Evolutionary conservation across 2,329 filamentous ascomycete genomes (phyloP).

Genomic region (Xylariaceae sp.): DNA sequence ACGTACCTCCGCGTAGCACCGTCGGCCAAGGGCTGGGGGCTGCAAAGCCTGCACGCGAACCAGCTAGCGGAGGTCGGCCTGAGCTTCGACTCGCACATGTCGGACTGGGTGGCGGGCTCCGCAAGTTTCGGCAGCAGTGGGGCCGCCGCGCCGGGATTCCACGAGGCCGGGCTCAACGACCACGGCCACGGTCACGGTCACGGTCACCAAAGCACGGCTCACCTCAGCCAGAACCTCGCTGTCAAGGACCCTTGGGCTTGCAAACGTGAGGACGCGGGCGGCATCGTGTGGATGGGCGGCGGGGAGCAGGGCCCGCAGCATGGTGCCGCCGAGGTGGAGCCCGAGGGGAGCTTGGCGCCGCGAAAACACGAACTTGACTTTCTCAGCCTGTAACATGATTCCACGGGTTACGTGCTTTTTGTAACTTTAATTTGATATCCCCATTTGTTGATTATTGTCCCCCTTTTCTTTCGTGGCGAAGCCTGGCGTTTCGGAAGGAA

Average conservation of each 20-base stretch:
- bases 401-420: too few species aligned
- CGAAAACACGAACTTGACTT: conserved; percentile 21
- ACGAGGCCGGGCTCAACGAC: not conserved
- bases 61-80: not conserved
- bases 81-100: conserved; percentile 14
- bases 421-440: too few species aligned
- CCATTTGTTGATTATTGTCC: not conserved
- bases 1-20: conserved; percentile 20
- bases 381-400: conserved; percentile 14
- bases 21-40: conserved; percentile 20
- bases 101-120: conserved; percentile 15
- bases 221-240: not conserved
- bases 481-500: not conserved
- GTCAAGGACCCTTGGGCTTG: not conserved
- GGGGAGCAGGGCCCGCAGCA: not conserved
- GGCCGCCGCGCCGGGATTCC: not conserved
- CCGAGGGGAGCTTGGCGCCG: not conserved
- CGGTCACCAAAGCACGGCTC: not conserved
- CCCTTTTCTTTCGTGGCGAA: not conserved
- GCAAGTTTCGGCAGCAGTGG: too few species aligned
- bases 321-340: not conserved
- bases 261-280: conserved; percentile 10
- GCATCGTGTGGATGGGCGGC: conserved; percentile 11
- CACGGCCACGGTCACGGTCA: not conserved
- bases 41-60: conserved; percentile 19